phyloP scores from a whole-genome alignment of 1,139 yeast genomes.

The Hansenula sp. region DNA sequence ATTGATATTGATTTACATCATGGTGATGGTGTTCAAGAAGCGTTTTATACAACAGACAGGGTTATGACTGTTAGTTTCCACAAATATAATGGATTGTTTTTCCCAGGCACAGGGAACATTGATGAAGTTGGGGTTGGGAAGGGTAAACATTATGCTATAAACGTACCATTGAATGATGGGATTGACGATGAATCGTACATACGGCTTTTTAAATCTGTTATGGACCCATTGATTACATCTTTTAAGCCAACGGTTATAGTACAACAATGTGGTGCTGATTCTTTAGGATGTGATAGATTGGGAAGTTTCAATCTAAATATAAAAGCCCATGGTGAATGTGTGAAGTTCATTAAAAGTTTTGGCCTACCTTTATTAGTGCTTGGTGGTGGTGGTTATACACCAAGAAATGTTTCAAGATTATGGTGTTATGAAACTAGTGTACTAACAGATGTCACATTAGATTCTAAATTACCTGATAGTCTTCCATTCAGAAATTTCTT shows the following conservation, averaged over 20 bases:
- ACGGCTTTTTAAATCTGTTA: constrained; percentile 71
- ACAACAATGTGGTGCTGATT: constrained; percentile 97
- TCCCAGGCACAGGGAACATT: constrained; percentile 93
- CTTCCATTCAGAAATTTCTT: constrained; percentile 86
- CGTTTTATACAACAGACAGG: constrained; percentile 90
- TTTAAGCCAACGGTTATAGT: constrained; percentile 91
- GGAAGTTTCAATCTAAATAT: constrained; percentile 93
- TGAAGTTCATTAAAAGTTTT: constrained; percentile 77
- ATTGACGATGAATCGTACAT: constrained; percentile 91
- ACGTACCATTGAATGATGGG: constrained; percentile 94
- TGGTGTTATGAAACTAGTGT: constrained; percentile 97
- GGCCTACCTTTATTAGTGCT: constrained; percentile 86
- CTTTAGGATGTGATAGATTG: constrained; percentile 86
- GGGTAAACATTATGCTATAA: constrained; percentile 83
- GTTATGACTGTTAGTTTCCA: constrained; percentile 96
- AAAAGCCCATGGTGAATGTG: constrained; percentile 94
- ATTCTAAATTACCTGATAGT: constrained; percentile 69
- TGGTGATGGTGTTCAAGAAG: constrained; percentile 98
- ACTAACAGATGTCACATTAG: constrained; percentile 72
- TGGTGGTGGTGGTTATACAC: constrained; percentile 98
- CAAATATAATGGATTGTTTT: constrained; percentile 91
- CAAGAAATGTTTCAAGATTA: constrained; percentile 87
- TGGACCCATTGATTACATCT: constrained; percentile 81
- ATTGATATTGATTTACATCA: constrained; percentile 96
- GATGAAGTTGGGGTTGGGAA: constrained; percentile 84